Percentiles rank a stretch among this genome's conserved stretches.
Conservation (phyloP, 2,329 filamentous ascomycete species). For the Leptographium wingfieldii region DNA sequence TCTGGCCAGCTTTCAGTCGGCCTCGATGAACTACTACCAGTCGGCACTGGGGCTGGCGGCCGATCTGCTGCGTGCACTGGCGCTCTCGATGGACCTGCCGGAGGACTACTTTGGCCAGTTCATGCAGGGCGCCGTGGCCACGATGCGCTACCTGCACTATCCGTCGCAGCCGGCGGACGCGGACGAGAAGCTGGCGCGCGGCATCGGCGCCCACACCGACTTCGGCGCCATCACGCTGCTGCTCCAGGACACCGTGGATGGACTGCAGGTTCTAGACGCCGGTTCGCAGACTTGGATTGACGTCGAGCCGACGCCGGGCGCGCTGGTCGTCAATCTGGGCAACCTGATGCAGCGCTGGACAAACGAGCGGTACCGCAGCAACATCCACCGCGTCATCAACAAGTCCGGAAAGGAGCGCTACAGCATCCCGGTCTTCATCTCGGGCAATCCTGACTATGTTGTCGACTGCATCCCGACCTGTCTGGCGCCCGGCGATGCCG, state of each 20-base stretch:
- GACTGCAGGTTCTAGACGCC: slow-evolving; percentile 31
- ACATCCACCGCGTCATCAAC: slow-evolving; percentile 38
- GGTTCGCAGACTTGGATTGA: slow-evolving; percentile 31
- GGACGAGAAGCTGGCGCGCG: slow-evolving; percentile 17
- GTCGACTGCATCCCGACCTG: slow-evolving; percentile 10
- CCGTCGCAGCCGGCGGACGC: slow-evolving; percentile 14
- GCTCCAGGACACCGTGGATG: slow-evolving; percentile 34
- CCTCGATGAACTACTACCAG: slow-evolving; percentile 19
- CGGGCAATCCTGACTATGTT: slow-evolving; percentile 10
- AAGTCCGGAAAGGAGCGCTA: slow-evolving; percentile 9
- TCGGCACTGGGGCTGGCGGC: slow-evolving; percentile 17
- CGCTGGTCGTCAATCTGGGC: slow-evolving; percentile 37
- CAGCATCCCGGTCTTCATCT: slow-evolving; percentile 9
- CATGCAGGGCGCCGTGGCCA: slow-evolving; percentile 39
- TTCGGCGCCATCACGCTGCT: slow-evolving; percentile 43
- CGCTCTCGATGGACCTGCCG: slow-evolving; percentile 18
- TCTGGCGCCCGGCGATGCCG: not conserved
- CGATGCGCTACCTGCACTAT: slow-evolving; percentile 47
- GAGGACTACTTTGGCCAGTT: slow-evolving; percentile 18
- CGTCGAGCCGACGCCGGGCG: slow-evolving; percentile 30
- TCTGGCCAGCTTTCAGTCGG: slow-evolving; percentile 21
- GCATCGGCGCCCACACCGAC: slow-evolving; percentile 32
- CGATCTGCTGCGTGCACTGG: slow-evolving; percentile 18
- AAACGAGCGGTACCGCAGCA: slow-evolving; percentile 38
- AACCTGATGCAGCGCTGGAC: slow-evolving; percentile 37